phyloP scores from a whole-genome alignment of 2,329 filamentous ascomycete species.

The Colletotrichum graminicola region DNA sequence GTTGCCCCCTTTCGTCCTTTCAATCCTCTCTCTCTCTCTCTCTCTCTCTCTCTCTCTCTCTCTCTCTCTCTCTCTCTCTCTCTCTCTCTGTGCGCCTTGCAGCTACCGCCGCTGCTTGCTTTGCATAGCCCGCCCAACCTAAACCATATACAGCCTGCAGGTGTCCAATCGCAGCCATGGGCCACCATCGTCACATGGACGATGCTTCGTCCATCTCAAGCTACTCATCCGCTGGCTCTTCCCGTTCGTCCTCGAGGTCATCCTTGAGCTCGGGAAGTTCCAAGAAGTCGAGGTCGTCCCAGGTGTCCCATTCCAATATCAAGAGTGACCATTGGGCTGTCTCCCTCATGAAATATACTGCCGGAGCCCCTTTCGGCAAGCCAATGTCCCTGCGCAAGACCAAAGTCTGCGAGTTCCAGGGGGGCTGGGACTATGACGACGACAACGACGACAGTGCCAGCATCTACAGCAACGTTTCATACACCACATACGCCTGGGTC shows the following conservation, averaged over 20 bases:
- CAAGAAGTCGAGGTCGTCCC: slow-evolving; percentile 39
- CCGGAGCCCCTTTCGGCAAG: slow-evolving; percentile 35
- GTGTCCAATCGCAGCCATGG: slow-evolving; percentile 25
- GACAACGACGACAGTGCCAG: slow-evolving; percentile 26
- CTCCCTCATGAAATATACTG: slow-evolving; percentile 40
- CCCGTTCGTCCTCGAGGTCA: slow-evolving; percentile 38
- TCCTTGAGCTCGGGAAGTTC: slow-evolving; percentile 37
- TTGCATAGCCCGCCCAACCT: neutral
- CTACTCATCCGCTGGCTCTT: slow-evolving; percentile 32
- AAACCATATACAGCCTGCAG: neutral
- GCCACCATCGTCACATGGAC: slow-evolving; percentile 26
- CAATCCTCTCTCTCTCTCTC: neutral
- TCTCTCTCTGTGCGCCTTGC: neutral
- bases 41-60: too few species aligned
- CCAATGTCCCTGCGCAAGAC: slow-evolving; percentile 38
- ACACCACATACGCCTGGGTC: slow-evolving; percentile 39
- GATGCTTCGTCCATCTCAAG: slow-evolving; percentile 33
- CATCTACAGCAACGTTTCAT: slow-evolving; percentile 28
- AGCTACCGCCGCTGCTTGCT: slow-evolving; percentile 8
- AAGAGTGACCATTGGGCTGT: slow-evolving; percentile 36
- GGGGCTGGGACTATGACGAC: slow-evolving; percentile 36
- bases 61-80: too few species aligned
- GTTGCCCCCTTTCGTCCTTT: slow-evolving; percentile 9
- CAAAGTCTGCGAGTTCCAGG: slow-evolving; percentile 24
- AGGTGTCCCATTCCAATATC: slow-evolving; percentile 38